phyloP scores from a whole-genome alignment of 805 yeast genomes.

The Tetrapisispora nanseiensis region DNA sequence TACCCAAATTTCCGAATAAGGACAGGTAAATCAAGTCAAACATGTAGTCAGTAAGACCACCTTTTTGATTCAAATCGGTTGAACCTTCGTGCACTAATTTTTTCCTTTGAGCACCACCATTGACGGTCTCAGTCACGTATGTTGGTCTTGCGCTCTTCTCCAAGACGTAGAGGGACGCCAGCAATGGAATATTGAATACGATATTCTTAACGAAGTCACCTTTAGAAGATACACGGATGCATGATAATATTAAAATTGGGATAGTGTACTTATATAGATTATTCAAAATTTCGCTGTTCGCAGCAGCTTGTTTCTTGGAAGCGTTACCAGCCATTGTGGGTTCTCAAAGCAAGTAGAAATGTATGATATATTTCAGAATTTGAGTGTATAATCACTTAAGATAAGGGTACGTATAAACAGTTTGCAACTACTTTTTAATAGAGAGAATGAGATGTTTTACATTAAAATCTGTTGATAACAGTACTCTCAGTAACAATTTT shows the following conservation, averaged over 20 bases:
- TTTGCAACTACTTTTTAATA: too few species aligned
- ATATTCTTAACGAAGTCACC: constrained; percentile 16
- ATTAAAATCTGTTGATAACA: too few species aligned
- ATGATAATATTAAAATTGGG: constrained; percentile 22
- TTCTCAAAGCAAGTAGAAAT: too few species aligned
- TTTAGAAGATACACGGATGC: constrained; percentile 31
- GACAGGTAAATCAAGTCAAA: constrained; percentile 48
- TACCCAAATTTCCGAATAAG: constrained; percentile 37
- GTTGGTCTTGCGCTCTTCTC: constrained; percentile 44
- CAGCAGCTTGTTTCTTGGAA: constrained; percentile 41
- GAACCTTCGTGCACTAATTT: constrained; percentile 34
- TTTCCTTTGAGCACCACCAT: constrained; percentile 14
- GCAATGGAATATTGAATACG: constrained; percentile 25
- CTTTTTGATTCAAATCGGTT: constrained; percentile 36
- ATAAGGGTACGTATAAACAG: too few species aligned
- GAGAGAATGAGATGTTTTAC: too few species aligned
- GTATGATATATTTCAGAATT: too few species aligned
- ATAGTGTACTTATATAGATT: constrained; percentile 20
- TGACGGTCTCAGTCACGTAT: constrained; percentile 21
- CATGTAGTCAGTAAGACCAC: constrained; percentile 44
- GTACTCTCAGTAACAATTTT: too few species aligned
- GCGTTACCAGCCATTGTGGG: constrained; percentile 55
- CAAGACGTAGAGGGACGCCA: constrained; percentile 33
- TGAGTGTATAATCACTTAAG: too few species aligned
- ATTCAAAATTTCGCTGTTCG: constrained; percentile 15